These are phyloP conservation scores for Rhazya stricta DNA, from an alignment of 257 asterid genomes.

Conservation along the genomic window DNA sequence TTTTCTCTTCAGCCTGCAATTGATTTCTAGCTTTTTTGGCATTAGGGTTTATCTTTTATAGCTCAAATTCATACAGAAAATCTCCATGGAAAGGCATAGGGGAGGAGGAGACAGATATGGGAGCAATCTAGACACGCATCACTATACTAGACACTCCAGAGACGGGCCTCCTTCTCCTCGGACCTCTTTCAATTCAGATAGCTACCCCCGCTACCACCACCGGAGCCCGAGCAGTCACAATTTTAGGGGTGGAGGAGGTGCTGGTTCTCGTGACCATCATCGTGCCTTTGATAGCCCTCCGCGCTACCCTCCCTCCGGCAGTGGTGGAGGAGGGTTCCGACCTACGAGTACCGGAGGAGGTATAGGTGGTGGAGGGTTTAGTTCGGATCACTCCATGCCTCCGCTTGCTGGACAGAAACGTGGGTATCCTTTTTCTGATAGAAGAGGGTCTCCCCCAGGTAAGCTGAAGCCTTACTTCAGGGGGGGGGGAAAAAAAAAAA, in stretches of 20 bases:
- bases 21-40: neutral
- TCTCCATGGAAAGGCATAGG: constrained; percentile 24
- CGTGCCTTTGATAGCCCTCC: constrained; percentile 46
- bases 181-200: neutral
- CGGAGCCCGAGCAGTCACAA: constrained; percentile 25
- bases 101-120: constrained; percentile 23
- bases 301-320: constrained; percentile 16
- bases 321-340: constrained; percentile 36
- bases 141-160: constrained; percentile 16
- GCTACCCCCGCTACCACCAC: constrained; percentile 24
- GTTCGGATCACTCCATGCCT: constrained; percentile 34
- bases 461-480: neutral
- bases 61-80: neutral
- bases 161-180: constrained; percentile 14
- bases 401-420: constrained; percentile 75
- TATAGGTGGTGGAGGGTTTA: constrained; percentile 39
- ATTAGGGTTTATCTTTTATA: neutral
- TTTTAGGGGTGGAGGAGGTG: constrained; percentile 28
- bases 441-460: constrained; percentile 45
- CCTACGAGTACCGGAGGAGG: constrained; percentile 27
- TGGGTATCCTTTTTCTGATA: constrained; percentile 47
- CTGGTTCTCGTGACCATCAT: constrained; percentile 33
- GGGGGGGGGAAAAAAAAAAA: neutral
- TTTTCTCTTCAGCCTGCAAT: neutral
- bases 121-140: constrained; percentile 10